phyloP scores from a whole-genome alignment of 306 rosid genomes.

The Prinsepia uniflora region DNA sequence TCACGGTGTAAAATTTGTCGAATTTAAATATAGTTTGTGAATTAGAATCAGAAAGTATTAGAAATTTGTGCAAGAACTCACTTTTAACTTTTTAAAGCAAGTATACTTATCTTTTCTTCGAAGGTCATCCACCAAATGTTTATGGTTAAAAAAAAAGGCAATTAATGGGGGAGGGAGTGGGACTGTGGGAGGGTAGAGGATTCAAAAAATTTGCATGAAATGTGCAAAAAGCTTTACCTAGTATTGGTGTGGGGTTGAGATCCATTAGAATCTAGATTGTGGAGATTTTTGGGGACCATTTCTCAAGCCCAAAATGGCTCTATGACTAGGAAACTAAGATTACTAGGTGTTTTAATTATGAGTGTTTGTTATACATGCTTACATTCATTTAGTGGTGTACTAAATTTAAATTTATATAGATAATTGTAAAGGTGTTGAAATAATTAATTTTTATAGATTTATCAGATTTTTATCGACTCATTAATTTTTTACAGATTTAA shows the following conservation, averaged over 20 bases:
- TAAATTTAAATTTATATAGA: no score
- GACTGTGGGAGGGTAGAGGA: neutral
- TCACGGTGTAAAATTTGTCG: no score
- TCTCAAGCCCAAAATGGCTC: neutral
- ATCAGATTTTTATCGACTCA: no score
- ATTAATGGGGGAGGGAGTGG: slow-evolving; percentile 27
- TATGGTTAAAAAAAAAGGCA: slow-evolving; percentile 13
- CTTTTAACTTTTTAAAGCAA: no score
- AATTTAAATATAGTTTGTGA: no score
- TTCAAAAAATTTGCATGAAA: neutral
- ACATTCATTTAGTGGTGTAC: no score
- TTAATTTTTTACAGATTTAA: no score
- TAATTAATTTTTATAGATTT: no score
- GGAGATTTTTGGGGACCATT: neutral
- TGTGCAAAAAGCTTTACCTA: neutral
- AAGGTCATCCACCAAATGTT: neutral
- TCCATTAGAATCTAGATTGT: neutral
- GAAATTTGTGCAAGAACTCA: no score
- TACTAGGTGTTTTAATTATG: neutral
- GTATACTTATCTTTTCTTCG: no score
- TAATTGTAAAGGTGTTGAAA: no score
- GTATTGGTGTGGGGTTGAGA: neutral
- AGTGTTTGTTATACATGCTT: neutral
- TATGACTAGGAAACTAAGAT: neutral
- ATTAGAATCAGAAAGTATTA: no score